phyloP scores from a whole-genome alignment of 768 basidiomycete genomes.

The Lactarius tabidus region DNA sequence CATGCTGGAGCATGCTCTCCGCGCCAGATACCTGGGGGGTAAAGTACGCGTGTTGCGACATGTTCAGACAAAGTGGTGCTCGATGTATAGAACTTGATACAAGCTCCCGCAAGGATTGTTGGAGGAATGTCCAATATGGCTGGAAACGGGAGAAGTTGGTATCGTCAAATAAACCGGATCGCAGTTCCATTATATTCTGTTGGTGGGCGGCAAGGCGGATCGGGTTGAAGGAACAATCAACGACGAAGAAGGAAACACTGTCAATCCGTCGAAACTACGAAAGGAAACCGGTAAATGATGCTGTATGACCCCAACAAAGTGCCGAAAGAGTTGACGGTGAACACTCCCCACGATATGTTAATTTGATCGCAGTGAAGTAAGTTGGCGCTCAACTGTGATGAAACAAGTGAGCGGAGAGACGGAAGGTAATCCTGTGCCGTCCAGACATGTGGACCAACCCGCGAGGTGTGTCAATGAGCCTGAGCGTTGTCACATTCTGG shows the following conservation, averaged over 20 bases:
- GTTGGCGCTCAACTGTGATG: slow-evolving; percentile 11
- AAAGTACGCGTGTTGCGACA: not conserved
- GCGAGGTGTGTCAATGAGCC: not conserved
- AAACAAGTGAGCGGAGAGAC: slow-evolving; percentile 12
- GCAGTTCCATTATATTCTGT: slow-evolving; percentile 7
- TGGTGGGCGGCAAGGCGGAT: slow-evolving; percentile 4
- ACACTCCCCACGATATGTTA: slow-evolving; percentile 12
- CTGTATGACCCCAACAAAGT: not conserved
- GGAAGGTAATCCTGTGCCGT: not conserved
- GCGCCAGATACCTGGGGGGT: slow-evolving; percentile 8
- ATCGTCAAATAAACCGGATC: not conserved
- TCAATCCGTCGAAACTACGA: not conserved
- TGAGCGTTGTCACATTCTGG: slow-evolving; percentile 1
- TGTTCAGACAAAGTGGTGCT: not conserved
- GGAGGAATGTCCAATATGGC: not conserved
- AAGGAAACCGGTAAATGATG: slow-evolving; percentile 10
- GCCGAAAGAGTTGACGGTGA: slow-evolving; percentile 8
- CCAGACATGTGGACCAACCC: not conserved
- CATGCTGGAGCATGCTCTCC: slow-evolving; percentile 17
- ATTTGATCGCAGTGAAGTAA: slow-evolving; percentile 9
- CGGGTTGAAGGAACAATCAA: not conserved
- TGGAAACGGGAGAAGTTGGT: not conserved
- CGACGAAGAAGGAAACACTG: not conserved
- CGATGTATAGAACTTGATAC: not conserved
- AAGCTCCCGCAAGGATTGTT: not conserved